A percentile compares a stretch with the other conserved stretches of the same genome.
Evolutionary conservation across 768 basidiomycete species (phyloP).

Genomic region (Tephrocybe sp.): DNA sequence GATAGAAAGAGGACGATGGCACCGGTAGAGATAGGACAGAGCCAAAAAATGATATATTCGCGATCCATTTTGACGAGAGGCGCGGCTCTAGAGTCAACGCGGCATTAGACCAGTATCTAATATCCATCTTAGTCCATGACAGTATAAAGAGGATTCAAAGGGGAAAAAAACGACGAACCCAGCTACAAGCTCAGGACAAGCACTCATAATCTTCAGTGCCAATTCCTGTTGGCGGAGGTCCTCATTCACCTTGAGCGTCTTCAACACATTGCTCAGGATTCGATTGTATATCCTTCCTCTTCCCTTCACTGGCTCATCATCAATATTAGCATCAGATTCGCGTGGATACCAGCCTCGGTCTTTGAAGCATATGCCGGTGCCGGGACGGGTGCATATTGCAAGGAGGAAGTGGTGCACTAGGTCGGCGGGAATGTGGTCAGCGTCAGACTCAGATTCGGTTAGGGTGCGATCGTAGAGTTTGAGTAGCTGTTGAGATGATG

Average conservation of each 20-base stretch:
- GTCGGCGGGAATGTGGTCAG: constrained; percentile 68
- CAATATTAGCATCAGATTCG: constrained; percentile 46
- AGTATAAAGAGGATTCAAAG: neutral
- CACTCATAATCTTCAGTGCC: constrained; percentile 72
- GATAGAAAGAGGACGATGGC: constrained; percentile 61
- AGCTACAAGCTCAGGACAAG: constrained; percentile 85
- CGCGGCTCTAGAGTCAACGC: constrained; percentile 81
- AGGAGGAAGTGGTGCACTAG: constrained; percentile 87
- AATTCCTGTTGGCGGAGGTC: constrained; percentile 85
- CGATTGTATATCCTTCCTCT: constrained; percentile 73
- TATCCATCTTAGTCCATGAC: constrained; percentile 12
- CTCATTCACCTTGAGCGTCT: constrained; percentile 82
- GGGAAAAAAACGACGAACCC: constrained; percentile 47
- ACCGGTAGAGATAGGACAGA: constrained; percentile 76
- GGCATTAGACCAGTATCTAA: constrained; percentile 71
- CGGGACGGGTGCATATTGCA: constrained; percentile 78
- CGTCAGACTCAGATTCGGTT: constrained; percentile 42
- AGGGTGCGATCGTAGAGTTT: constrained; percentile 70
- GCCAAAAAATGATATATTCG: constrained; percentile 83
- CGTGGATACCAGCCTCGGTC: constrained; percentile 92
- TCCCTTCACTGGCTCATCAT: constrained; percentile 39
- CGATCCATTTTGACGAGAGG: constrained; percentile 87
- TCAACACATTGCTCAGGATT: constrained; percentile 75
- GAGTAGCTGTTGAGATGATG: constrained; percentile 57
- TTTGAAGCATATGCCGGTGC: constrained; percentile 82